Conservation (phyloP, 2,329 filamentous ascomycete species). For the Nothophaeocryptopus gaeumannii region DNA sequence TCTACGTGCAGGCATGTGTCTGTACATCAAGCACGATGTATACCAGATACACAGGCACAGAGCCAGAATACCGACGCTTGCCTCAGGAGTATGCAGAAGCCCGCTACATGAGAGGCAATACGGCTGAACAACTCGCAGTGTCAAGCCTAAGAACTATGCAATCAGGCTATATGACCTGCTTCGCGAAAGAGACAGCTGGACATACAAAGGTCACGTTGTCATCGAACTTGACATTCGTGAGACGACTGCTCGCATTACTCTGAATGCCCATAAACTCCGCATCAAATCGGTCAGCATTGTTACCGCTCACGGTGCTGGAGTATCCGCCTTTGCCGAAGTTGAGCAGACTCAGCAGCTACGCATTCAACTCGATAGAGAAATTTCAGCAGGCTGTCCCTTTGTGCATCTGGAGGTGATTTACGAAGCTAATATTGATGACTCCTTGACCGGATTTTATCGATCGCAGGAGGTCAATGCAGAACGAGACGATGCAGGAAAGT, state of each 20-base stretch:
- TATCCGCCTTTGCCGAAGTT: not conserved
- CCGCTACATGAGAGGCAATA: not conserved
- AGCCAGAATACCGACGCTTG: not conserved
- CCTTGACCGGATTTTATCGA: slow-evolving; percentile 97
- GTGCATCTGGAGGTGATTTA: slow-evolving; percentile 70
- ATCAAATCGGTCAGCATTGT: slow-evolving; percentile 62
- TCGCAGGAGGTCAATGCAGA: slow-evolving; percentile 85
- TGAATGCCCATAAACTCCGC: slow-evolving; percentile 81
- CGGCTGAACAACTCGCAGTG: slow-evolving; percentile 41
- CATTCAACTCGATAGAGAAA: not conserved
- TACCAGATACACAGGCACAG: not conserved
- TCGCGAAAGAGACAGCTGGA: slow-evolving; percentile 66
- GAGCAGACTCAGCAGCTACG: not conserved
- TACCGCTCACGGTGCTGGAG: slow-evolving; percentile 60
- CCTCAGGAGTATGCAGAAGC: not conserved
- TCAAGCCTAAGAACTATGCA: slow-evolving; percentile 80
- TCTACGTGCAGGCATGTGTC: too few species aligned
- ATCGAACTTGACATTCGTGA: slow-evolving; percentile 71
- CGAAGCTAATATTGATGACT: slow-evolving; percentile 78
- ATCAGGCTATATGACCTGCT: slow-evolving; percentile 70
- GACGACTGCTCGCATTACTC: slow-evolving; percentile 68
- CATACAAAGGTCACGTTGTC: slow-evolving; percentile 77
- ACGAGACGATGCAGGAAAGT: slow-evolving; percentile 65
- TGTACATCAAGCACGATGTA: too few species aligned
- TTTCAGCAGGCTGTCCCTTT: slow-evolving; percentile 38